Base-by-base conservation (phyloP, 2,329 filamentous ascomycete species). In the Biscogniauxia sp. region DNA sequence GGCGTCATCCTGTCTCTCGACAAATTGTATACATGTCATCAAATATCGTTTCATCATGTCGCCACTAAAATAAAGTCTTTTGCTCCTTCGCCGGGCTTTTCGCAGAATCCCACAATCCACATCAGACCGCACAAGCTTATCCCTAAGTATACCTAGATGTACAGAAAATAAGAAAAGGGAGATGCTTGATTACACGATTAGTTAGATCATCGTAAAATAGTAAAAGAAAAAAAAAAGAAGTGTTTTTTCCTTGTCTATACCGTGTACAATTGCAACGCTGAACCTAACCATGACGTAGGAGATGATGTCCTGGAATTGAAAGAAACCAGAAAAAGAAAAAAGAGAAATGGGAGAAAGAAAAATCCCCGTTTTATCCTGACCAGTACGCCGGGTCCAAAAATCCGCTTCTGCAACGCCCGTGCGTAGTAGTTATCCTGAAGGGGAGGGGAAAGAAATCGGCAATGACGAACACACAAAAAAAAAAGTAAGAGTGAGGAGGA, bases 221-320 rank as follows among this genome's bases (percentile, higher is more conserved):
- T n/a, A 45, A 45, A 45, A n/a, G 17, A n/a, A 45, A 45, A n/a
- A 45, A 32, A 32, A 32, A 32, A 7, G 4, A 32, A 2, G n/a
- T n/a, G n/a, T n/a, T n/a, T 32, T 41, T 53, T 57, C 64, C 57
- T 50, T 20, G 61, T 66, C 64, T 66, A 66, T 65, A 63, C 53
- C 37, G 37, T 45, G 37, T n/a, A 45, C 37, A 45, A 45, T 45
- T 5, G 37, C 37, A n/a, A 45, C 37, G 37, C 37, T 45, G 37
- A 45, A n/a, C 37, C 37, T n/a, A 45, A 45, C 17, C 37, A 45
- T 45, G 37, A 45, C 37, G 37, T 45, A 45, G 37, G 11, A n/a
- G 37, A 45, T 15, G 32, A 37, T 17, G 11, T 32, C 28, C 28
- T 32, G 37, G 15, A 45, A 45, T 17, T 15, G 37, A 15, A 51